Percentiles rank a stretch among this genome's conserved stretches.
Evolutionary conservation across 2,329 filamentous ascomycete genomes (phyloP).

Genomic region (Botryosphaeria dothidea): DNA sequence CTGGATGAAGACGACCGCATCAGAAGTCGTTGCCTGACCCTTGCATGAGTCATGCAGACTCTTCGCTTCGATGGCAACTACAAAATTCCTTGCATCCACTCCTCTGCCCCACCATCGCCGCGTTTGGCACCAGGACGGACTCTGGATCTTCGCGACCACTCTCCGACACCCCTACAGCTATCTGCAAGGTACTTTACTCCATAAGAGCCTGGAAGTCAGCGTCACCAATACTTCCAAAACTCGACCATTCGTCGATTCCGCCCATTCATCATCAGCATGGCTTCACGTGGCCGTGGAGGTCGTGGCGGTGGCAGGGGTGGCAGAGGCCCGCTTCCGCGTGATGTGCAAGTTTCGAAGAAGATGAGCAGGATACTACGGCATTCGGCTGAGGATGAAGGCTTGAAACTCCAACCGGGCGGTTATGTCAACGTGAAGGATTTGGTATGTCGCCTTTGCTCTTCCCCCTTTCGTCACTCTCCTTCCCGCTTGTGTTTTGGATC

Average conservation of each 20-base stretch:
- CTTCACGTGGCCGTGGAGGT: not conserved
- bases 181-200: not conserved
- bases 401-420: slow-evolving; percentile 59
- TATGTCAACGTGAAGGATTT: slow-evolving; percentile 63
- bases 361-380: slow-evolving; percentile 62
- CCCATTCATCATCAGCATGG: not conserved
- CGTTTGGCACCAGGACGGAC: not conserved
- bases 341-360: slow-evolving; percentile 50
- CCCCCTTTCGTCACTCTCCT: not conserved
- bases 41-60: slow-evolving; percentile 1
- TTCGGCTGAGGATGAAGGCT: slow-evolving; percentile 60
- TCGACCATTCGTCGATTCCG: not conserved
- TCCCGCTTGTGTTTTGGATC: too few species aligned
- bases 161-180: not conserved
- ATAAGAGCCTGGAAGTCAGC: not conserved
- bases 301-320: slow-evolving; percentile 5
- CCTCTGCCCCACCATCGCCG: not conserved
- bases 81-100: not conserved
- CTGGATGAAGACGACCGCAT: not conserved
- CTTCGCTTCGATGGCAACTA: not conserved
- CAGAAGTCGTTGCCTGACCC: not conserved
- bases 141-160: not conserved
- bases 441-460: slow-evolving; percentile 41
- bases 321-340: slow-evolving; percentile 33
- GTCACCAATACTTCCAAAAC: not conserved